Conservation (phyloP, 23 red algal species). For the Gracilariopsis chorda region DNA sequence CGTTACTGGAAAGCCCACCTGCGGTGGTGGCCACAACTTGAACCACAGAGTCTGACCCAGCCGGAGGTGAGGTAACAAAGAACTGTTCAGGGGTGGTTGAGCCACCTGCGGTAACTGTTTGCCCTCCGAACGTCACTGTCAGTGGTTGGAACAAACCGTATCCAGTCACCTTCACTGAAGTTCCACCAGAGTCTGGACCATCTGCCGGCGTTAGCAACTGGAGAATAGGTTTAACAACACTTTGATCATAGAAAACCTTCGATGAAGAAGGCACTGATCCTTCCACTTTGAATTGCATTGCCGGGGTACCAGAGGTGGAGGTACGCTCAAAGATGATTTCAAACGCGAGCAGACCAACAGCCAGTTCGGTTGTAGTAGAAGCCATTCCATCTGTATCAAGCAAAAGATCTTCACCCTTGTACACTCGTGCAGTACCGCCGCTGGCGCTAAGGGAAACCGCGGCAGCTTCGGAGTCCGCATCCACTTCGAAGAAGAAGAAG, state of each 20-base stretch:
- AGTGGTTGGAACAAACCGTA: slow-evolving; percentile 53
- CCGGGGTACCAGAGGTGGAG: not conserved
- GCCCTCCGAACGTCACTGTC: slow-evolving; percentile 32
- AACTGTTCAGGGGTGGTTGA: slow-evolving; percentile 6
- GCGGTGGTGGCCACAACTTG: slow-evolving; percentile 20
- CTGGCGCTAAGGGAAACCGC: slow-evolving; percentile 2
- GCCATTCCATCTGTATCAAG: slow-evolving; percentile 10
- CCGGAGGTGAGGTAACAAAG: slow-evolving; percentile 21
- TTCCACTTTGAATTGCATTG: slow-evolving; percentile 5
- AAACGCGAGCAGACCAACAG: slow-evolving; percentile 30
- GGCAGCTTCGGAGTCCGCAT: not conserved
- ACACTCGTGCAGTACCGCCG: slow-evolving; percentile 36
- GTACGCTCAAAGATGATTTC: slow-evolving; percentile 46
- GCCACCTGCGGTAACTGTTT: not conserved
- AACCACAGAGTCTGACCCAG: not conserved
- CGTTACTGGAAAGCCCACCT: not conserved
- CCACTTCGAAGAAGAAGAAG: slow-evolving; percentile 55
- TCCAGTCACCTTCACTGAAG: slow-evolving; percentile 42
- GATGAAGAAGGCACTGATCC: not conserved
- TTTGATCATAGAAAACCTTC: slow-evolving; percentile 36
- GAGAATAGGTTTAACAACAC: slow-evolving; percentile 27
- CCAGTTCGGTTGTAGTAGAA: not conserved
- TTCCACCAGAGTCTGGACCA: slow-evolving; percentile 27
- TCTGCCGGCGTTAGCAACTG: not conserved
- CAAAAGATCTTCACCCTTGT: slow-evolving; percentile 64